A percentile compares a stretch with the other conserved stretches of the same genome.
Conservation (phyloP, 1,284 basidiomycete species). For the Melampsora americana region DNA sequence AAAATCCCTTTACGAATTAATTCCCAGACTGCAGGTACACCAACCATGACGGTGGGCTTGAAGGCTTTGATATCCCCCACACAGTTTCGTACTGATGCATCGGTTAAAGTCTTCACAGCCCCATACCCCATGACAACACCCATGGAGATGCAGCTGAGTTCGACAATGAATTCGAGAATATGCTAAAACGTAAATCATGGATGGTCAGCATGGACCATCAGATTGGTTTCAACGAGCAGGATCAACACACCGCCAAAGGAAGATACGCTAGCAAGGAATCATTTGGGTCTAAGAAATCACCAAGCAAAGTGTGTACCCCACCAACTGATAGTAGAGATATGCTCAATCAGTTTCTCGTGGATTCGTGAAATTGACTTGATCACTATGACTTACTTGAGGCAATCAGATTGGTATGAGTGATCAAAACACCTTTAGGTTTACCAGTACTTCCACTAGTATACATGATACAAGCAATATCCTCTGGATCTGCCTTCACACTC, state of each 20-base stretch:
- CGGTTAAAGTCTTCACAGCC: slow-evolving; percentile 92
- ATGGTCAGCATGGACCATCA: slow-evolving; percentile 24
- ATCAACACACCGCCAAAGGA: slow-evolving; percentile 46
- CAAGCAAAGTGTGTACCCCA: slow-evolving; percentile 70
- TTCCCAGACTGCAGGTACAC: slow-evolving; percentile 72
- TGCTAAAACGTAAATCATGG: slow-evolving; percentile 13
- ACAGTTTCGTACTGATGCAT: slow-evolving; percentile 82
- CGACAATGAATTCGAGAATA: slow-evolving; percentile 44
- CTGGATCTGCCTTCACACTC: slow-evolving; percentile 63
- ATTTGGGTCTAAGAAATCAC: slow-evolving; percentile 67
- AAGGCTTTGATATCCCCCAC: slow-evolving; percentile 81
- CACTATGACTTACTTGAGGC: slow-evolving; percentile 58
- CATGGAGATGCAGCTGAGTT: slow-evolving; percentile 52
- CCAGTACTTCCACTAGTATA: slow-evolving; percentile 94
- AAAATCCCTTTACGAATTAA: slow-evolving; percentile 86
- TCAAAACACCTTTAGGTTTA: slow-evolving; percentile 85
- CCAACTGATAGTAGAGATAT: slow-evolving; percentile 59
- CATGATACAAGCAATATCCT: slow-evolving; percentile 79
- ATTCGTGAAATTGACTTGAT: neutral
- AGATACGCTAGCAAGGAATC: slow-evolving; percentile 58
- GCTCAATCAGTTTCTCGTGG: slow-evolving; percentile 48
- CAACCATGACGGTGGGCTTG: slow-evolving; percentile 78
- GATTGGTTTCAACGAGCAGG: slow-evolving; percentile 46
- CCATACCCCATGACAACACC: slow-evolving; percentile 82
- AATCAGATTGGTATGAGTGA: slow-evolving; percentile 82